Base-by-base conservation (phyloP, 805 yeast genomes). In the Hanseniaspora singularis region DNA sequence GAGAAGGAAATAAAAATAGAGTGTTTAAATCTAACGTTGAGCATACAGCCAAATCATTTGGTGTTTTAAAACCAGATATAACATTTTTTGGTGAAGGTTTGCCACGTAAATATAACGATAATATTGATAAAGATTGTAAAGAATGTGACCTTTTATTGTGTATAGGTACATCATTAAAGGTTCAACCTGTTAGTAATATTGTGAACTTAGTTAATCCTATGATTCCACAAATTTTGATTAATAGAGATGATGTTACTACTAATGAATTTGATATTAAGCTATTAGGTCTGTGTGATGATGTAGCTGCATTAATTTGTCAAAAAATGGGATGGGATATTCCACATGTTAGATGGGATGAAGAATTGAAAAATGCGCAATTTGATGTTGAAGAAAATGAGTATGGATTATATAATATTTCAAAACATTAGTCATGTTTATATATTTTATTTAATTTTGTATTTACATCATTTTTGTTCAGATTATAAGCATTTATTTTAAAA, bases 41-140 rank as follows among this genome's bases (percentile, higher is more conserved):
- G 18, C 49, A 44, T 4, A 62, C 63, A 1, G 62, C 68, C 20
- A 72, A 74, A 54, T 72, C 81, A 8, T 76, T 63, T 58, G 96
- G 95, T 14, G 89, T 86, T 2, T 71, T 84, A 73, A 87, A 88
- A 60, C 96, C 96, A 0, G 94, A 87, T 58, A 87, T 87, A 51
- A 86, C 95, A 0, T 87, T 87, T 57, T 87, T 87, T 54, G 95
- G 95, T 14, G 96, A 87, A 60, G 75, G 78, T 14, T 66, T 87
- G 49, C 95, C 96, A 1, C 67, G 68, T 12, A 62, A 69, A 40
- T 87, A 80, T 57, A 88, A 85, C 54, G 70, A 71, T 38, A 60
- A 67, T 26, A 72, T 79, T 24, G 65, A 67, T 34, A 69, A 71
- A 36, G 96, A 88, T 58, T 67, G 79, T 6, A 55, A 63, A 16